These are phyloP conservation scores for Pythium grandisporangium DNA, from an alignment of 352 stramenopile genomes.

Conservation along the genomic window DNA sequence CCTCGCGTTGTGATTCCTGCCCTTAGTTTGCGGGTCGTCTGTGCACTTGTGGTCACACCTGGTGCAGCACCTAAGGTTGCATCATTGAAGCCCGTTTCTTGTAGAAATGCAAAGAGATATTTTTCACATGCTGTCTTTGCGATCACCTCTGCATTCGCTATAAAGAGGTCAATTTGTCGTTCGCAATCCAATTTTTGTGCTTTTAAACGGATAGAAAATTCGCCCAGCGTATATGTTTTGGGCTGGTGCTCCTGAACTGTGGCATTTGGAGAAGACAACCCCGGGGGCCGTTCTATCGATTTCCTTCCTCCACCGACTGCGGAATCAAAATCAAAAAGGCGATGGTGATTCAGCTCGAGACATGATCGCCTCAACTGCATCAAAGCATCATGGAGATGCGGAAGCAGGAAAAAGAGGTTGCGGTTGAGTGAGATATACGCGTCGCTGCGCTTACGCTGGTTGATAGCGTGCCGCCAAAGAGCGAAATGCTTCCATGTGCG, in stretches of 20 bases:
- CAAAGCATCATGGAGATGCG: slow-evolving; percentile 72
- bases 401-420: slow-evolving; percentile 85
- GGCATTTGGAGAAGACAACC: no score
- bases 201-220: slow-evolving; percentile 73
- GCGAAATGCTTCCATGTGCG: slow-evolving; percentile 87
- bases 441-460: slow-evolving; percentile 24
- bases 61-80: background rate
- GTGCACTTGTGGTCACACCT: slow-evolving; percentile 1
- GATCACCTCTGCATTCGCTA: slow-evolving; percentile 39
- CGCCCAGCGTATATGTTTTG: slow-evolving; percentile 64
- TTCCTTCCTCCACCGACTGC: background rate
- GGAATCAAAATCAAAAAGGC: slow-evolving; percentile 35
- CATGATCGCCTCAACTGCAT: slow-evolving; percentile 59
- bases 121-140: slow-evolving; percentile 55
- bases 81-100: slow-evolving; percentile 49
- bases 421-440: slow-evolving; percentile 41
- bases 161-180: slow-evolving; percentile 45
- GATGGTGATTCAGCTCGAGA: slow-evolving; percentile 25
- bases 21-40: slow-evolving; percentile 1
- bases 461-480: slow-evolving; percentile 80
- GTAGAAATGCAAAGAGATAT: slow-evolving; percentile 46
- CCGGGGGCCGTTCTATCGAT: background rate
- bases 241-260: no score
- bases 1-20: slow-evolving; percentile 5
- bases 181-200: slow-evolving; percentile 60